Base-by-base conservation (phyloP, 2,329 filamentous ascomycete species). In the Penicillium sp. region DNA sequence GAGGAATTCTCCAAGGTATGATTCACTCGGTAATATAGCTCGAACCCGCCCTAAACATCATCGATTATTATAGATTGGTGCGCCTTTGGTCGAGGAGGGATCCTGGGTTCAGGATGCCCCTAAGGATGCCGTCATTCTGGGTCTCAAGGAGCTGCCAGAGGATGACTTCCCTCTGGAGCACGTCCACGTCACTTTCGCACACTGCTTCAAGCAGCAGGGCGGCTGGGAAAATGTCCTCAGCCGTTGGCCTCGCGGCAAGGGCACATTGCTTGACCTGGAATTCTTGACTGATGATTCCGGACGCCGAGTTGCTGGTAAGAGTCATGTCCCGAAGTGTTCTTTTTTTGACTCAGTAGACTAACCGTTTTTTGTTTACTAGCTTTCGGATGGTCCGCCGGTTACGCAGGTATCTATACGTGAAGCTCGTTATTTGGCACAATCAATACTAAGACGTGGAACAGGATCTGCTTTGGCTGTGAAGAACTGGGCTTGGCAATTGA, bases 401-500 rank as follows among this genome's bases (percentile, higher is more conserved):
- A 90, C 71, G 86, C 89, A 53, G 80, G 75, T 73, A 73, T 21
- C 27, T 59, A n/a, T 19, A 49, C 40, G 1, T 23, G 15, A 35
- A 13, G 4, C 10, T 19, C n/a, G 37, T 31, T 41, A 6, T 15
- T n/a, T 38, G 13, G 6, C 12, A 31, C 2, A 17, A 43, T 50
- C 17, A 10, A 48, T 49, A 48, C 56, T 67, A 48, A 67, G 43
- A 45, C 25, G 19, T 45, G 21, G 35, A 52, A 42, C 40, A 70
- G 86, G 87, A 35, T 84, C 88, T 41, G 89, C 89, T 9, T 80
- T 93, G 51, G 90, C 89, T 27, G 76, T 95, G 40, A 84, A 92
- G 82, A 86, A 87, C 45, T 96, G 93, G 90, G 86, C 90, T 12
- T 89, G 87, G 84, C 91, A 96, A 76, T 81, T 93, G 62, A 84